phyloP scores from a whole-genome alignment of 2,329 filamentous ascomycete genomes.

The Neurospora sp. region DNA sequence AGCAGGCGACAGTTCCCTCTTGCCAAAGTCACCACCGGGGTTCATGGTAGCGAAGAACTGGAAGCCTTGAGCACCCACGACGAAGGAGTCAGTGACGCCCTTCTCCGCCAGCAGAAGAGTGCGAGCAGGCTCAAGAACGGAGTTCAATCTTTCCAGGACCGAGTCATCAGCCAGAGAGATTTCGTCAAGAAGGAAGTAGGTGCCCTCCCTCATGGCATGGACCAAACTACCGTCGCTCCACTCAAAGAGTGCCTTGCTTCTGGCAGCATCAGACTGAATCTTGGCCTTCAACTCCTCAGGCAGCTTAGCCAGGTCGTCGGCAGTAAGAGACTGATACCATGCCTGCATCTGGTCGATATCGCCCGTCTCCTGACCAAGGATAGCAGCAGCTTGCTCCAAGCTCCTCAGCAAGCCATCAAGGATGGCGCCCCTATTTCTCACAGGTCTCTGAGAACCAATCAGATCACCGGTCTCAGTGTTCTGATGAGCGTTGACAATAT shows the following conservation, averaged over 20 bases:
- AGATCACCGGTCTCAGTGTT: constrained; percentile 97
- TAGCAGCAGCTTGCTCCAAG: constrained; percentile 37
- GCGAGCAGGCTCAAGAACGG: constrained; percentile 80
- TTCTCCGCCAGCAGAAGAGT: constrained; percentile 89
- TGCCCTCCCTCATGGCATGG: constrained; percentile 80
- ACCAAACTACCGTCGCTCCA: constrained; percentile 94
- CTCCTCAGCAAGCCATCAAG: constrained; percentile 55
- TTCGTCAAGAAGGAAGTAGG: constrained; percentile 91
- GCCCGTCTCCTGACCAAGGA: constrained; percentile 29
- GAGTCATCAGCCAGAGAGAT: constrained; percentile 97
- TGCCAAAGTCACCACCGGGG: constrained; percentile 94
- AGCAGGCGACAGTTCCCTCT: constrained; percentile 91
- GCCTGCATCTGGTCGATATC: constrained; percentile 46
- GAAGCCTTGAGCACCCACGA: constrained; percentile 68
- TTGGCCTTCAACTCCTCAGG: constrained; percentile 37
- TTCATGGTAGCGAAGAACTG: constrained; percentile 99
- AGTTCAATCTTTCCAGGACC: constrained; percentile 91
- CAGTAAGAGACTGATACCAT: constrained; percentile 45
- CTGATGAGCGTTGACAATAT: constrained; percentile 94
- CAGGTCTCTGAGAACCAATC: constrained; percentile 86
- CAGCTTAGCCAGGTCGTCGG: constrained; percentile 33
- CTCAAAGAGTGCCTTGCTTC: constrained; percentile 81
- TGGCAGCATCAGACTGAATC: constrained; percentile 40
- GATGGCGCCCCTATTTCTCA: constrained; percentile 72
- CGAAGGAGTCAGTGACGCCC: constrained; percentile 70